Evolutionary conservation across 108 stramenopile genomes (phyloP), one percentile per base, ranked within the genome.

Genomic region (Discostella stelligeroides): DNA sequence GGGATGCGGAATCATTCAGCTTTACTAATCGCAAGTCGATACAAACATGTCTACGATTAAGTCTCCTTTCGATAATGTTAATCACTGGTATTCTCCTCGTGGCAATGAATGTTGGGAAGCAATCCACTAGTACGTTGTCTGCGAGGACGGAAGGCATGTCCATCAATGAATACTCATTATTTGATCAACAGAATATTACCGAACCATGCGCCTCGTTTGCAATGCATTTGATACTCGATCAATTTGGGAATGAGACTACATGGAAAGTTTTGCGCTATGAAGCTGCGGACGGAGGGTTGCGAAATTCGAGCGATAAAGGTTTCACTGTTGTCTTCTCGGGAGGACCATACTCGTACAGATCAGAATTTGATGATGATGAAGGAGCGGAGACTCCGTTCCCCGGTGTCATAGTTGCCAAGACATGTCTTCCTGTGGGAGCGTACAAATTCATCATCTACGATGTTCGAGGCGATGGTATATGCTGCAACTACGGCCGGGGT

Each of bases 241-340:
- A 43, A 24, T 61, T 61, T 24, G 60, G 60, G 40, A 61, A 61
- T 24, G 60, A 61, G 21, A 61, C 60, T 1, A 13, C 21, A 24
- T 61, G 60, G 60, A 42, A 61, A 24, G 18, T 61, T 24, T 17
- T 47, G 46, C 46, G 46, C 15, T 47, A 47, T 18, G 46, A 3
- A 15, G 46, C 17, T 3, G 46, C 15, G 17, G 46, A 47, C 46
- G 46, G 3, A 2, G 15, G 46, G 46, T 18, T 18, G 7, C 17
- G 7, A 15, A 18, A 18, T 18, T 47, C 46, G 7, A 18, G 17
- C 3, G 46, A 7, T 15, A 9, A 4, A 18, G 3, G 18, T 8
- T 47, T 18, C 46, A 7, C 46, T 11, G 23, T 24, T 4, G 6
- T 53, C 1, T 53, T 24, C 21, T 20, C 51, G 21, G 51, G 60